A percentile compares a stretch with the other conserved stretches of the same genome.
These are phyloP conservation scores for Rubroboletus satanas DNA, from an alignment of 768 basidiomycete genomes.

Conservation along the genomic window DNA sequence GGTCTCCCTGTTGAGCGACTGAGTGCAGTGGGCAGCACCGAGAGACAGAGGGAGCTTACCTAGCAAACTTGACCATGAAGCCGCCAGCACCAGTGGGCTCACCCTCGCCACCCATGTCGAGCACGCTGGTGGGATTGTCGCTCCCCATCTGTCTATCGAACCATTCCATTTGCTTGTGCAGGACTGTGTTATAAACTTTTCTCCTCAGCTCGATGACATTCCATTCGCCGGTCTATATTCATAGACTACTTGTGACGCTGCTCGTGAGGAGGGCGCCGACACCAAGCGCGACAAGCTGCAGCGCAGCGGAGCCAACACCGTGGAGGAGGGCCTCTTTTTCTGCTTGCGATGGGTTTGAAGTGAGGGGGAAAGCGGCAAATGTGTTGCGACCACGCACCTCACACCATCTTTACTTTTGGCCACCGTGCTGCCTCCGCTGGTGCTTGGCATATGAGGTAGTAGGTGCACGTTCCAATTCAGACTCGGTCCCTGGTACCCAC, in stretches of 20 bases:
- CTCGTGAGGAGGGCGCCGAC: conserved; percentile 65
- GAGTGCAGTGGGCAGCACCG: not conserved
- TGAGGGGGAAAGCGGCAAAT: conserved; percentile 49
- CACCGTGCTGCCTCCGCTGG: conserved; percentile 62
- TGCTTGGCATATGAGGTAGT: conserved; percentile 52
- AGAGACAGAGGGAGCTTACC: conserved; percentile 38
- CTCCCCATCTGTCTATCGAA: conserved; percentile 77
- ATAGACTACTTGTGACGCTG: conserved; percentile 70
- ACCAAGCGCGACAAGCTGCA: conserved; percentile 66
- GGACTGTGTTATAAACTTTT: conserved; percentile 65
- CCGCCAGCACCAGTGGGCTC: conserved; percentile 78
- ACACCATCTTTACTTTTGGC: conserved; percentile 63
- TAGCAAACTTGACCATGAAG: conserved; percentile 88
- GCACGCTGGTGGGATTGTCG: conserved; percentile 41
- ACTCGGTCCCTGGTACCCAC: conserved; percentile 41
- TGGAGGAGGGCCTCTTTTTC: conserved; percentile 51
- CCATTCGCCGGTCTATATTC: conserved; percentile 86
- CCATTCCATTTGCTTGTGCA: conserved; percentile 76
- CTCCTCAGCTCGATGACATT: conserved; percentile 66
- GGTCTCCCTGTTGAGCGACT: conserved; percentile 64
- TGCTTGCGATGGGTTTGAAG: conserved; percentile 35
- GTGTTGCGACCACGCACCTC: conserved; percentile 61
- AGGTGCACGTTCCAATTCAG: conserved; percentile 61
- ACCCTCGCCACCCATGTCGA: conserved; percentile 36
- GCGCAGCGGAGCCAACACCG: conserved; percentile 54